Base-by-base conservation (phyloP, 1,139 yeast genomes). In the Sugiyamaella japonica region DNA sequence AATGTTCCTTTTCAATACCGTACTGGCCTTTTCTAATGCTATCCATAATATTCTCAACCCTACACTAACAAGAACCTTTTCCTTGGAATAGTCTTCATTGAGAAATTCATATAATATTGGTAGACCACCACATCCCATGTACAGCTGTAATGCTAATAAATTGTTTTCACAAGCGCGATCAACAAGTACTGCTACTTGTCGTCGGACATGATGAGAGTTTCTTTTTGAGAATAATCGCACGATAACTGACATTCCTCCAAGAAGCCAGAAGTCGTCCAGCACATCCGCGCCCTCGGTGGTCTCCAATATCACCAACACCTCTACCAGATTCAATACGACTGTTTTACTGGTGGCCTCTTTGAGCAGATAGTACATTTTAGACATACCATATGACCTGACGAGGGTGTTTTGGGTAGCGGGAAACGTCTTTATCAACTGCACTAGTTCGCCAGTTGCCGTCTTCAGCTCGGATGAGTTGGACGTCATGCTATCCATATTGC, bases 101-200 rank as follows among this genome's bases (percentile, higher is more conserved):
- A 82, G 73, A 57, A 83, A 75, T 55, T 77, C 77, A 3, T 81
- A 69, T 37, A 81, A 67, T n/a, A 77, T 73, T 50, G 76, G 72
- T 20, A 83, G 68, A 0, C 86, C 86, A 9, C 86, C 86, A 61
- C 82, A 75, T 2, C 83, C 76, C 2, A 82, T 74, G 60, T 82
- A 79, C 76, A 77, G 74, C 5, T 78, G 75, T 28, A 82, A 64
- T 0, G 80, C 76, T 40, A 69, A 66, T 15, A 73, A 74, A 7
- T 80, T 73, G 5, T 66, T 63, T 23, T 72, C 66, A 48, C 79
- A 73, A 7, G 75, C 64, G 8, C 48, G 46, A 15, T 71, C 68
- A 12, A 83, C 72, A 48, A 83, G 74, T 39, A 68, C 65, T 0
- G 76, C 79, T 7, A 81, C 80, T 60, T 77, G 78, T 13, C 70